Evolutionary conservation across 495 filamentous ascomycete genomes (phyloP).

Genomic region (Penicillium paradoxum): DNA sequence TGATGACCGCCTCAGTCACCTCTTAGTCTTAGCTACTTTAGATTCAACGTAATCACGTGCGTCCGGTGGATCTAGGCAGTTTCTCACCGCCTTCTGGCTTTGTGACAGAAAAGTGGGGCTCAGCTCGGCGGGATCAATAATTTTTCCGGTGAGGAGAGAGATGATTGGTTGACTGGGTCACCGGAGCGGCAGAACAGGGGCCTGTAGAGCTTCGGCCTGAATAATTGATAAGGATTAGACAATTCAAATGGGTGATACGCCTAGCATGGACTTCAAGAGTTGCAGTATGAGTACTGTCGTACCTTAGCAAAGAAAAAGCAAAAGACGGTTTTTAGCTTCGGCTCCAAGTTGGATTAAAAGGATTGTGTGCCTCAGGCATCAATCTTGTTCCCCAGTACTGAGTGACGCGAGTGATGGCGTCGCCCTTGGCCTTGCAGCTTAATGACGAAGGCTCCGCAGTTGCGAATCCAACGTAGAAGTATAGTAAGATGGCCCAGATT

Average conservation of each 20-base stretch:
- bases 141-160: not conserved
- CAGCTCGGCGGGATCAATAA: not conserved
- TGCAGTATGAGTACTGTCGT: slow-evolving; percentile 12
- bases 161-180: slow-evolving; percentile 1
- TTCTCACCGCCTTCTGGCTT: slow-evolving; percentile 1
- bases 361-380: slow-evolving; percentile 15
- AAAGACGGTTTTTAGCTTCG: not conserved
- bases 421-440: slow-evolving; percentile 12
- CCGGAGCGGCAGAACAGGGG: slow-evolving; percentile 4
- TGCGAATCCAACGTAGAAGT: slow-evolving; percentile 14
- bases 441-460: slow-evolving; percentile 12
- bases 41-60: slow-evolving; percentile 9
- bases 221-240: slow-evolving; percentile 10
- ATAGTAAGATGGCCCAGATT: slow-evolving; percentile 9
- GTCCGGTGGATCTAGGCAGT: not conserved
- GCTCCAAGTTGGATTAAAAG: not conserved
- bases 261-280: not conserved
- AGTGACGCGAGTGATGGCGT: slow-evolving; percentile 8
- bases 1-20: slow-evolving; percentile 16
- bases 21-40: slow-evolving; percentile 7
- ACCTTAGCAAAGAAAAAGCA: slow-evolving; percentile 3
- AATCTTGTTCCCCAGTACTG: slow-evolving; percentile 5
- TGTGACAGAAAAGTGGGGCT: not conserved
- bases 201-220: slow-evolving; percentile 4
- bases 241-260: slow-evolving; percentile 8